Evolutionary conservation across 305 asterid genomes (phyloP).

Genomic region (Fraxinus angustifolia): DNA sequence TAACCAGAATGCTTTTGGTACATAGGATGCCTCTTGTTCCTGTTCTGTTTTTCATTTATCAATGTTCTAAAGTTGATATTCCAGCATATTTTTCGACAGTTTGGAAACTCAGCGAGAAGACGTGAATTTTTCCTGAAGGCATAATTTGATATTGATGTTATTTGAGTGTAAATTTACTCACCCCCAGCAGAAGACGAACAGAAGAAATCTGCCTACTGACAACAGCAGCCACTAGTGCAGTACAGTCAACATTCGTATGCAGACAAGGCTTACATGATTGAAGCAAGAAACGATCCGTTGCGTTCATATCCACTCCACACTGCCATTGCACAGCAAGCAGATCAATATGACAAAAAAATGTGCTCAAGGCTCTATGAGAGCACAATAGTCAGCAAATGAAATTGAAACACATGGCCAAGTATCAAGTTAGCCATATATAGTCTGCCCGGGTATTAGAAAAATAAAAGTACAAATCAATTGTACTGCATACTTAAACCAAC

Average conservation of each 20-base stretch:
- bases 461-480: neutral
- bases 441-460: neutral
- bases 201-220: constrained; percentile 68
- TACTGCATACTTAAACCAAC: neutral
- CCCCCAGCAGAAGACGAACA: constrained; percentile 63
- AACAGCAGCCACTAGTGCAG: constrained; percentile 72
- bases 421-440: constrained; percentile 9
- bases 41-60: neutral
- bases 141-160: neutral
- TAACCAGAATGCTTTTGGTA: neutral
- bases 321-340: constrained; percentile 30
- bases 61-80: neutral
- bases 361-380: neutral
- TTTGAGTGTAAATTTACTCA: constrained; percentile 28
- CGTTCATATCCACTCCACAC: constrained; percentile 73
- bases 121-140: neutral
- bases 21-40: neutral
- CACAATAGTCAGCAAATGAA: neutral
- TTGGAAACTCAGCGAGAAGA: neutral
- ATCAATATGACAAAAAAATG: neutral
- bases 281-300: constrained; percentile 61
- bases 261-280: constrained; percentile 71
- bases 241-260: constrained; percentile 63
- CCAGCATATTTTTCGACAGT: neutral
- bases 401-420: neutral